Evolutionary conservation across 495 filamentous ascomycete species (phyloP), one percentile per base, ranked within the genome.

Genomic region (Oleoguttula mirabilis): DNA sequence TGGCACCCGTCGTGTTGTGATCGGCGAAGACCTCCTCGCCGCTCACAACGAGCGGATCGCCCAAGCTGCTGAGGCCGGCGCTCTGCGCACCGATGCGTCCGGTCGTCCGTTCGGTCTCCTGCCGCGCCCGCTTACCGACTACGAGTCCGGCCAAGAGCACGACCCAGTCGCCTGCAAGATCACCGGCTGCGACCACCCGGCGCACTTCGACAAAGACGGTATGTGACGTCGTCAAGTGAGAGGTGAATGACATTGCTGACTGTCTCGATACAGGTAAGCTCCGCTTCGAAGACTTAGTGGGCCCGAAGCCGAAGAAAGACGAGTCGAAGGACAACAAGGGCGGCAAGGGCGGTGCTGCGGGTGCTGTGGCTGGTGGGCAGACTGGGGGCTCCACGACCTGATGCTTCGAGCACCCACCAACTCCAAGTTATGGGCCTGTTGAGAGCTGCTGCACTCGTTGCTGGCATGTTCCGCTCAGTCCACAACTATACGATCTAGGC

Each of bases 151-250:
- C 21, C 19, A 44, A 32, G 21, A 35, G 16, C 11, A n/a, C n/a
- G n/a, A n/a, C 17, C 32, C 3, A 15, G n/a, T 16, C 12, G 32
- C 36, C 6, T 44, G 41, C 19, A 32, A 24, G 15, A 35, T 32
- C 19, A 17, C 32, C 3, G 36, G 36, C 32, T 44, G 41, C 32
- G 41, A 44, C 19, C 41, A 44, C 27, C 41, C 41, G 3, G 31
- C 36, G 1, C 41, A 44, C 32, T 44, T 36, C 32, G 41, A 20
- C 5, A 32, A 32, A 5, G 20, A 16, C 15, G 41, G 41, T 44
- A 28, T 15, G 41, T 44, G 1, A 14, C 12, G 7, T 4, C 19
- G 10, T 44, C 39, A 21, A 4, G 11, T 23, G n/a, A 8, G 36
- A 10, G 8, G 16, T 10, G 15, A 3, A 14, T 7, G 19, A 21